Evolutionary conservation across 352 stramenopile genomes (phyloP).

Genomic region (Phytophthora foliorum): DNA sequence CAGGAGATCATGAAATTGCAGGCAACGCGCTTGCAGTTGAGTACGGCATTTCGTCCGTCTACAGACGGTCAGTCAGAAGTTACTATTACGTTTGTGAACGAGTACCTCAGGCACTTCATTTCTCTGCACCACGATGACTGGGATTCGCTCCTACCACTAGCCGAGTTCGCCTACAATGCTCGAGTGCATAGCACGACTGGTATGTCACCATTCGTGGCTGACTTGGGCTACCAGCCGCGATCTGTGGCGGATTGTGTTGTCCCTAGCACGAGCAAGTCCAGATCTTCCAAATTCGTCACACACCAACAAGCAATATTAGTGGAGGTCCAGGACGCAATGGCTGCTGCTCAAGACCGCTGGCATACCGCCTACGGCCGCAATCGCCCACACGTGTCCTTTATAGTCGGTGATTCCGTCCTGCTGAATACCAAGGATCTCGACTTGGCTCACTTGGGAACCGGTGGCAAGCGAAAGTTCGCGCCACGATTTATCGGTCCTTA

Average conservation of each 20-base stretch:
- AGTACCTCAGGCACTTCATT: constrained; percentile 12
- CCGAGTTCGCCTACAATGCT: constrained; percentile 10
- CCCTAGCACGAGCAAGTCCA: not conserved
- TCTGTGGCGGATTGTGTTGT: not conserved
- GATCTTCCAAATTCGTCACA: not conserved
- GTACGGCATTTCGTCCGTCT: constrained; percentile 20
- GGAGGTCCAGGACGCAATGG: constrained; percentile 6
- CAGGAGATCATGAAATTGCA: constrained; percentile 3
- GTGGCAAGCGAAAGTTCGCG: constrained; percentile 4
- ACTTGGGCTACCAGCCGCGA: constrained; percentile 4
- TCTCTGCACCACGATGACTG: not conserved
- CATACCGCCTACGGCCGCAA: constrained; percentile 6
- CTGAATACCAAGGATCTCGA: constrained; percentile 2
- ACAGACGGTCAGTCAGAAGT: constrained; percentile 24
- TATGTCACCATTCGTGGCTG: constrained; percentile 11
- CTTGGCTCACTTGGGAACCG: constrained; percentile 3
- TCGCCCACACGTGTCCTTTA: not conserved
- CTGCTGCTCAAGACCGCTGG: not conserved
- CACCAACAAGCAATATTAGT: not conserved
- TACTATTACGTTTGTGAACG: constrained; percentile 8
- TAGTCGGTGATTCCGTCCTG: not conserved
- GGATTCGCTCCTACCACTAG: not conserved
- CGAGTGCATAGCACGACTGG: not conserved
- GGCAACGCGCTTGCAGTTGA: not conserved
- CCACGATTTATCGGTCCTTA: constrained; percentile 9